Evolutionary conservation across 805 yeast genomes (phyloP).

Genomic region (Ogataea methanolica): DNA sequence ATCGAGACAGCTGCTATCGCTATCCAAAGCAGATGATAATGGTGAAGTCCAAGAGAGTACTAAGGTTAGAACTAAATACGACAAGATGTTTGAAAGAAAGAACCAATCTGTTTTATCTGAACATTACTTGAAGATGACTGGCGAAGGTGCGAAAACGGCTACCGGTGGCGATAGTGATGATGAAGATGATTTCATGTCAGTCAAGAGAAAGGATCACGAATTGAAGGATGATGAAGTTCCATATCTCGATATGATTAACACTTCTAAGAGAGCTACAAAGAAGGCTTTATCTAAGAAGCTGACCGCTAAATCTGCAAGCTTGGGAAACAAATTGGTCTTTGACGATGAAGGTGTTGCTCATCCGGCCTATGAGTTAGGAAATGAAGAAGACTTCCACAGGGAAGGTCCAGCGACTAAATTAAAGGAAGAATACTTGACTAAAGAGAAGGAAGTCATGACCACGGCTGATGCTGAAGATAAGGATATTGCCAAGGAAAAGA

Average conservation of each 20-base stretch:
- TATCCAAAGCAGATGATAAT: conserved; percentile 55
- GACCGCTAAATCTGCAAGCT: conserved; percentile 54
- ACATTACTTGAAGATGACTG: conserved; percentile 75
- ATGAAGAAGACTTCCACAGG: conserved; percentile 78
- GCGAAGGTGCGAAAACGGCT: conserved; percentile 26
- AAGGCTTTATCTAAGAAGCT: conserved; percentile 84
- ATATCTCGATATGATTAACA: conserved; percentile 50
- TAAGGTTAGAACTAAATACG: conserved; percentile 80
- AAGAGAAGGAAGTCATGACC: conserved; percentile 67
- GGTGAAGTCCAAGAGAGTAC: conserved; percentile 49
- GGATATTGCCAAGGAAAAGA: conserved; percentile 66
- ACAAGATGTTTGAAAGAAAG: conserved; percentile 91
- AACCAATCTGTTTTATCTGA: conserved; percentile 90
- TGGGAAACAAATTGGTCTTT: conserved; percentile 74
- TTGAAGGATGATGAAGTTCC: conserved; percentile 63
- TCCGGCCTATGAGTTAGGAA: conserved; percentile 84
- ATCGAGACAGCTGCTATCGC: conserved; percentile 60
- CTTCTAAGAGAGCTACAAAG: conserved; percentile 81
- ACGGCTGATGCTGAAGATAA: conserved; percentile 76
- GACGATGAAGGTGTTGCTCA: conserved; percentile 96
- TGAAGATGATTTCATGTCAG: conserved; percentile 73
- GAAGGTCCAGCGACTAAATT: conserved; percentile 62
- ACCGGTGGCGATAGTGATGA: conserved; percentile 24
- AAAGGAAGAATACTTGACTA: conserved; percentile 58
- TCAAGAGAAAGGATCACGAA: conserved; percentile 75